Base-by-base conservation (phyloP, 306 rosid genomes). In the Purshia tridentata region DNA sequence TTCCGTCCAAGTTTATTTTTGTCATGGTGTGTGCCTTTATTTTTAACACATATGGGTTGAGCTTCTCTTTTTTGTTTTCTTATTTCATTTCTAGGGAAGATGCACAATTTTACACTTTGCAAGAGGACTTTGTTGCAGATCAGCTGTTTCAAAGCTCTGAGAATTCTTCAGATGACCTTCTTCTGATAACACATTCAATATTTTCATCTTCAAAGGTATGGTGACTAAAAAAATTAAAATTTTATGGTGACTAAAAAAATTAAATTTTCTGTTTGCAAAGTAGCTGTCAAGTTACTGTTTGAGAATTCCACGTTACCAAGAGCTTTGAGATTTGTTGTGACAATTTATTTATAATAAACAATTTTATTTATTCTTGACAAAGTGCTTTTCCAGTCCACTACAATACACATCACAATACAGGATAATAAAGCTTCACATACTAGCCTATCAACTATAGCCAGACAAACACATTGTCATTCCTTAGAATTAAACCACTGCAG, bases 101-200 rank as follows among this genome's bases (percentile, higher is more conserved):
- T 62, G 87, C 82, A 69, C 73, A 71, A 69, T 85, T 84, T 69
- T 88, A 88, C 73, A 86, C 87, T 63, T 86, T 94, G 84, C 95
- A 94, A 65, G 98, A 94, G 84, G 96, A 94, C 61, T 88, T 89
- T 84, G 87, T 94, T 62, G 97, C 97, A 65, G 97, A 91, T 75
- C 98, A 91, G 71, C 84, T 94, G 76, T 91, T 94, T 89, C 98
- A 88, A 73, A 85, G 85, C 84, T 77, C 90, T 65, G 95, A 91
- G 62, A 82, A 89, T 85, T 89, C 79, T 54, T 85, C 84, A 10
- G 92, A 86, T 81, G 90, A 92, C 67, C 84, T 91, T 62, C 79
- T 84, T 80, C 77, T 68, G 86, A 68, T 88, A 45, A 54, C 87
- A 4, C 86, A 84, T 75, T 81, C 91, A 74, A 51, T 91, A 73